Conservation (phyloP, 2,329 filamentous ascomycete species). For the Ophiocordyceps robertsii region DNA sequence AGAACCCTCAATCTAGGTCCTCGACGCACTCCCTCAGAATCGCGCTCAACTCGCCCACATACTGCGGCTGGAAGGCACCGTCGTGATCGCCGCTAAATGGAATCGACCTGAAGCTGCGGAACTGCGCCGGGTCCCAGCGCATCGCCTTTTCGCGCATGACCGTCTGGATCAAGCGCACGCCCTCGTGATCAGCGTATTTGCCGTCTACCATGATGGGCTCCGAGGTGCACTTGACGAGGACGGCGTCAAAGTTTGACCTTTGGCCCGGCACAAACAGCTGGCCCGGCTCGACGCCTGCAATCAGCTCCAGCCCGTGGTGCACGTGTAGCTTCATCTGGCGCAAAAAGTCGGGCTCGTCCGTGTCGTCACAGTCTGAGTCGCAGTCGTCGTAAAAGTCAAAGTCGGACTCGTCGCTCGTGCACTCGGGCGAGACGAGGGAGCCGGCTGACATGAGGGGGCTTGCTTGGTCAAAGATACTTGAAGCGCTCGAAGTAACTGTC, state of each 20-base stretch:
- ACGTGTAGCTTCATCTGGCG: conserved; percentile 10
- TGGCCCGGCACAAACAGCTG: conserved; percentile 6
- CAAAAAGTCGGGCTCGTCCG: conserved; percentile 4
- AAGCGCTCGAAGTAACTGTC: conserved; percentile 1
- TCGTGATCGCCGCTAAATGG: conserved; percentile 11
- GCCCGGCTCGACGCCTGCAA: conserved; percentile 8
- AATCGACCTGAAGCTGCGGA: conserved; percentile 8
- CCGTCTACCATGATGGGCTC: conserved; percentile 1
- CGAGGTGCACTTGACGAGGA: conserved; percentile 9
- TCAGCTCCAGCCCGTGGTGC: conserved; percentile 8
- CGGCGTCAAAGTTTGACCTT: conserved; percentile 8
- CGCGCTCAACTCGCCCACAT: conserved; percentile 8
- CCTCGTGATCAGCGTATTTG: not conserved
- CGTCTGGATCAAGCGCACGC: conserved; percentile 4
- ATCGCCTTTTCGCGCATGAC: conserved; percentile 9
- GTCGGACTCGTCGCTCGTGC: conserved; percentile 5
- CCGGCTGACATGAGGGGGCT: conserved; percentile 2
- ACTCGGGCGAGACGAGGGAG: conserved; percentile 3
- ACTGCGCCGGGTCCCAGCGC: conserved; percentile 9
- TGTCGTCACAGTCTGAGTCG: conserved; percentile 6
- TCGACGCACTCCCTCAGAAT: conserved; percentile 8
- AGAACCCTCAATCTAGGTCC: conserved; percentile 3
- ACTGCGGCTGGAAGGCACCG: conserved; percentile 8
- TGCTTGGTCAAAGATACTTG: conserved; percentile 6
- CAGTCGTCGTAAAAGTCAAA: not conserved